These are phyloP conservation scores for Tricholomella constricta DNA, from an alignment of 768 basidiomycete genomes.

Conservation along the genomic window DNA sequence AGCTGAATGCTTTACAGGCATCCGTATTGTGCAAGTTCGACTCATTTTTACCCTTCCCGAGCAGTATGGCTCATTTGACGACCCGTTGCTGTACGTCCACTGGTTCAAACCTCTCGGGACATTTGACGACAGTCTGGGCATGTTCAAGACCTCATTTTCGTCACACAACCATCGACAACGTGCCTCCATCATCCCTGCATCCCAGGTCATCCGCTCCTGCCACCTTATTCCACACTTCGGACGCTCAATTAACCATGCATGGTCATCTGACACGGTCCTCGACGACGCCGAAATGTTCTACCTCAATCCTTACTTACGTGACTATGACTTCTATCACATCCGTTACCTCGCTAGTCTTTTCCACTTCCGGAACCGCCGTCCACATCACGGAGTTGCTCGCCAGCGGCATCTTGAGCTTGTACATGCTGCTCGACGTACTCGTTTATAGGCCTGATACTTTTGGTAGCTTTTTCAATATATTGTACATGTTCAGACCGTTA, in stretches of 20 bases:
- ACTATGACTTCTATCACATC: conserved; percentile 27
- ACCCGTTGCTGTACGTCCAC: conserved; percentile 27
- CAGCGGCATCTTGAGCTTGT: no score
- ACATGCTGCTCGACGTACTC: neutral
- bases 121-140: conserved; percentile 10
- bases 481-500: neutral
- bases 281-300: conserved; percentile 23
- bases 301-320: conserved; percentile 32
- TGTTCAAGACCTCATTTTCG: conserved; percentile 20
- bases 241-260: conserved; percentile 2
- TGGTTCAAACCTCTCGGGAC: conserved; percentile 25
- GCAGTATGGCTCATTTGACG: conserved; percentile 1
- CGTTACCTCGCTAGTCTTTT: conserved; percentile 12
- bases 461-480: neutral
- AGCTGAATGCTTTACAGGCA: conserved; percentile 9
- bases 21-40: conserved; percentile 26
- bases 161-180: no score
- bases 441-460: neutral
- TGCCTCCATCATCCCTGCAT: conserved; percentile 25
- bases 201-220: conserved; percentile 26
- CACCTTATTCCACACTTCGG: conserved; percentile 30
- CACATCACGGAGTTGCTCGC: neutral
- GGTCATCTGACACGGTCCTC: conserved; percentile 20
- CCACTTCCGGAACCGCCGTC: neutral
- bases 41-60: conserved; percentile 26